Evolutionary conservation across 345 rosid species (phyloP), one percentile per base, ranked within the genome.

Genomic region (Odontarrhena argentea): DNA sequence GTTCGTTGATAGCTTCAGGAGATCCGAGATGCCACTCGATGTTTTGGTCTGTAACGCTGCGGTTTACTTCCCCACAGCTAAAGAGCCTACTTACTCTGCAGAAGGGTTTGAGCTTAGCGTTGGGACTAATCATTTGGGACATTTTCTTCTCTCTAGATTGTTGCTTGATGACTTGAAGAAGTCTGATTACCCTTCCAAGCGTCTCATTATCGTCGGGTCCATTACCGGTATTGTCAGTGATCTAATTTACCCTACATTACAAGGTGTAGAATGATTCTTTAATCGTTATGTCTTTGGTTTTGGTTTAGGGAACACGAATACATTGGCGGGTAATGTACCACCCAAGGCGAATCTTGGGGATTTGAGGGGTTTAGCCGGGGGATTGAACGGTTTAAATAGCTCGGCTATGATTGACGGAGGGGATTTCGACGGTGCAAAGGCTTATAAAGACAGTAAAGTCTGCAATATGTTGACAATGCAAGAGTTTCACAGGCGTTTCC

Each of bases 401-500:
- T 46, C 97, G 34, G 67, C 77, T 18, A 94, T 94, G 99, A 84
- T 94, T 15, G 96, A 94, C 28, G 99, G 99, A 28, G 99, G 91
- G 49, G 86, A 87, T 1, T 94, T 94, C 5, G 99, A 94, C 15
- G 97, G 99, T 22, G 99, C 99, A 45, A 91, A 94, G 80, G 95
- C 99, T 53, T 91, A 94, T 77, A 94, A 91, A 77, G 99, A 94
- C 83, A 91, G 99, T 84, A 94, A 94, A 67, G 99, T 94, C 46
- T 94, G 97, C 80, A 94, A 94, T 73, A 91, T 94, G 97, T 84
- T 94, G 62, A 84, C 86, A 0, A 94, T 94, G 97, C 99, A 88
- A 77, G 95, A 94, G 71, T 91, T 91, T 78, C 99, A 94, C 78
- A 81, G 97, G 69, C 91, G 92, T 35, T 91, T 55, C 81, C 95